Base-by-base conservation (phyloP, 1,284 basidiomycete species). In the Agaricales sp. region DNA sequence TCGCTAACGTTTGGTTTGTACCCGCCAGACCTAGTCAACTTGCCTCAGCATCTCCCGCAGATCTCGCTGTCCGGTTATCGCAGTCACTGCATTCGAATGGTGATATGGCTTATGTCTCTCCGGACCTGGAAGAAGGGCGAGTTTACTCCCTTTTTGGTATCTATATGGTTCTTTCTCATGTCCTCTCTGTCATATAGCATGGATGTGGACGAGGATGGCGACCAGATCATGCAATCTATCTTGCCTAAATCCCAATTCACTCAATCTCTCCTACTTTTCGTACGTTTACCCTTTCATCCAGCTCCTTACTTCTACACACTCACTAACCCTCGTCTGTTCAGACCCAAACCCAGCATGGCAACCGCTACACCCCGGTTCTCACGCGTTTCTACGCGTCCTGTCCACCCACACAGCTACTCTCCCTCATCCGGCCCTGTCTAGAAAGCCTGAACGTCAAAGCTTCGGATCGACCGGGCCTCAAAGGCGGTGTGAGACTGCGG, bases 331-430 rank as follows among this genome's bases (percentile, higher is more conserved):
- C 44, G 35, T 24, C 41, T 16, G 18, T 18, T 4, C 52, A 87
- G 85, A 83, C 85, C 0, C 87, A 89, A 71, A 87, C 85, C 0
- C 84, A 86, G 64, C 65, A 65, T 1, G 86, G 86, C 2, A 67
- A 63, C 19, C 73, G 80, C 4, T 87, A 87, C 58, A 80, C 70
- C 0, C 82, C 82, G 0, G 73, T 79, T 50, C 71, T 88, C n/a
- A 88, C 87, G 1, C 78, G 86, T 0, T 89, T 89, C 67, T 88
- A 87, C 59, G 74, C 80, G 0, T 62, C 71, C 2, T 59, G 82
- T 2, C 67, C 68, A 1, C 82, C 83, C 0, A 61, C 64, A 0
- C 63, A 73, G 2, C 64, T 87, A 26, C 60, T 80, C 37, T 57
- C 64, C 1, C 67, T 80, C 49, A 63, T 87, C 49, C 67, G 74